These are phyloP conservation scores for Pythium aristosporum DNA, from an alignment of 352 stramenopile genomes.

Conservation along the genomic window DNA sequence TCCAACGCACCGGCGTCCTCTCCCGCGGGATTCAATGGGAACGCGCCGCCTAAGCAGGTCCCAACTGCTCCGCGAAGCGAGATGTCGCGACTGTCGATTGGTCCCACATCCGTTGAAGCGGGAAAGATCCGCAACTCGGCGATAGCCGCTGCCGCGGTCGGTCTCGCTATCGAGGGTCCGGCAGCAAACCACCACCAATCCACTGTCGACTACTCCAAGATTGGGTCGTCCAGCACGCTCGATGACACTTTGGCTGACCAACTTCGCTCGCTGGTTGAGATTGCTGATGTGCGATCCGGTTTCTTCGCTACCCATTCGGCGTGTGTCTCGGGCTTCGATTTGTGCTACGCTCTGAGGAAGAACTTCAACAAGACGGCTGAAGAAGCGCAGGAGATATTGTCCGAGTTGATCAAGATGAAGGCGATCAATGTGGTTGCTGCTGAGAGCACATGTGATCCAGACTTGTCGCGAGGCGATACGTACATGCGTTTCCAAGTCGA, in stretches of 20 bases:
- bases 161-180: slow-evolving; percentile 32
- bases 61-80: slow-evolving; percentile 14
- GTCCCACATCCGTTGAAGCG: slow-evolving; percentile 15
- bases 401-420: slow-evolving; percentile 38
- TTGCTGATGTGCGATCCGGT: slow-evolving; percentile 60
- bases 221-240: slow-evolving; percentile 36
- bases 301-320: slow-evolving; percentile 75
- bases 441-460: slow-evolving; percentile 44
- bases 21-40: slow-evolving; percentile 6
- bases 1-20: slow-evolving; percentile 40
- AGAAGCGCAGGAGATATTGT: slow-evolving; percentile 43
- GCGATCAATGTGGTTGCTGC: slow-evolving; percentile 60
- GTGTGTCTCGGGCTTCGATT: slow-evolving; percentile 50
- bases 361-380: slow-evolving; percentile 57
- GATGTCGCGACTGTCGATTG: slow-evolving; percentile 3
- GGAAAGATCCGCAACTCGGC: slow-evolving; percentile 54
- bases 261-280: slow-evolving; percentile 49
- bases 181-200: slow-evolving; percentile 31
- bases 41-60: slow-evolving; percentile 10
- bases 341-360: slow-evolving; percentile 51
- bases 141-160: slow-evolving; percentile 48
- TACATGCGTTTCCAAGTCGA: slow-evolving; percentile 86
- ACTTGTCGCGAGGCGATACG: slow-evolving; percentile 48
- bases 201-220: slow-evolving; percentile 36
- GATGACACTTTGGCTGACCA: slow-evolving; percentile 70